Conservation (phyloP, 805 yeast genomes). For the Kodamaea kaohsiungensis region DNA sequence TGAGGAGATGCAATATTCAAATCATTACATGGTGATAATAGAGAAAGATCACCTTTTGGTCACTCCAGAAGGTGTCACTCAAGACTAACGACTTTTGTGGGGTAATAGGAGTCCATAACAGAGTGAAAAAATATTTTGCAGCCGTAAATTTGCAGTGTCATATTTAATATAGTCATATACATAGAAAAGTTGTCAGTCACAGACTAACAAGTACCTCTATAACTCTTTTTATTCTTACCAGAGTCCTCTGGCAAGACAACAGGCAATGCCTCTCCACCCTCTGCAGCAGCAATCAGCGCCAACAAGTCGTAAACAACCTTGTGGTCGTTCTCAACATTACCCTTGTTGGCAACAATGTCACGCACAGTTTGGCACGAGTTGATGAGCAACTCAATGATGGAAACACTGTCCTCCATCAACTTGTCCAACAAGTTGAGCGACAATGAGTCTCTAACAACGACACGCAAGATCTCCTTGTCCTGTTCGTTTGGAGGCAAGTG, state of each 20-base stretch:
- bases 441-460: slow-evolving; percentile 76
- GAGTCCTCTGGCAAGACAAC: background rate
- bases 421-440: slow-evolving; percentile 45
- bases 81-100: too few relatives aligned
- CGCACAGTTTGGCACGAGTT: slow-evolving; percentile 47
- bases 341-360: slow-evolving; percentile 17
- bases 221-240: slow-evolving; percentile 28
- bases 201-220: slow-evolving; percentile 37
- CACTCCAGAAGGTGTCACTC: too few relatives aligned
- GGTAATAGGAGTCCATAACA: too few relatives aligned
- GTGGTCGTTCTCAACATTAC: slow-evolving; percentile 26
- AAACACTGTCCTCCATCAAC: slow-evolving; percentile 56
- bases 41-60: too few relatives aligned
- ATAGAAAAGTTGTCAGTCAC: background rate
- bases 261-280: slow-evolving; percentile 35
- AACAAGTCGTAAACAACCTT: slow-evolving; percentile 49
- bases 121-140: too few relatives aligned
- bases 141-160: too few relatives aligned
- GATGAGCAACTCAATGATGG: slow-evolving; percentile 52
- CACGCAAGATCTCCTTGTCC: slow-evolving; percentile 71
- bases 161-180: background rate
- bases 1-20: too few relatives aligned
- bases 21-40: too few relatives aligned
- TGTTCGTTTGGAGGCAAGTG: slow-evolving; percentile 67
- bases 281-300: slow-evolving; percentile 56